phyloP scores from a whole-genome alignment of 768 basidiomycete species.

The Suillus subluteus region DNA sequence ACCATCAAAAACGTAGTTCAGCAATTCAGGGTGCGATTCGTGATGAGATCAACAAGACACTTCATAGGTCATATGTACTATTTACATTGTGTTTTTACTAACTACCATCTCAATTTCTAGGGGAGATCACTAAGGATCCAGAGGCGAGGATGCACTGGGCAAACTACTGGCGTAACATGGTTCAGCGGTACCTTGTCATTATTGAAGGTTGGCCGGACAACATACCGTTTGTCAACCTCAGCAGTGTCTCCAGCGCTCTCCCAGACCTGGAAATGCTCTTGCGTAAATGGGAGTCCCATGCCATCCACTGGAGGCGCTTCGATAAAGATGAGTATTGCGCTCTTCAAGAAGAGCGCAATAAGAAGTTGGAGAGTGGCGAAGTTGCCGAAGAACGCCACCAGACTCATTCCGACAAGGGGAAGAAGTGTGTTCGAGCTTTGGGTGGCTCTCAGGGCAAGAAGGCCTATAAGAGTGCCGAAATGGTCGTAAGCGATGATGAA shows the following conservation, averaged over 20 bases:
- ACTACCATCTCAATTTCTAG: too few relatives aligned
- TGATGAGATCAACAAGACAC: too few relatives aligned
- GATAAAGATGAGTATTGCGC: not conserved
- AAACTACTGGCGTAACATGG: too few relatives aligned
- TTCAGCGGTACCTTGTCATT: not conserved
- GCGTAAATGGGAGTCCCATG: constrained; percentile 9
- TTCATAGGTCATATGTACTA: too few relatives aligned
- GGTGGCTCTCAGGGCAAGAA: not conserved
- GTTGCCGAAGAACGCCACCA: not conserved
- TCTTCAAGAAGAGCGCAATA: not conserved
- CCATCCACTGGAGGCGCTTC: constrained; percentile 1
- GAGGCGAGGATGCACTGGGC: too few relatives aligned
- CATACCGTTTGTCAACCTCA: constrained; percentile 12
- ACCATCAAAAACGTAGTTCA: too few relatives aligned
- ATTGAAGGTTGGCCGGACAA: constrained; percentile 10
- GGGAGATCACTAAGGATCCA: too few relatives aligned
- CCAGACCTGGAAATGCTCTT: constrained; percentile 11
- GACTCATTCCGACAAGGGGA: constrained; percentile 9
- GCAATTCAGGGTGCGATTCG: too few relatives aligned
- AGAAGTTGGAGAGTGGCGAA: constrained; percentile 7
- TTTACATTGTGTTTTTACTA: too few relatives aligned
- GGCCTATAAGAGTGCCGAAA: not conserved
- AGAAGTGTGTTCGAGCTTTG: not conserved
- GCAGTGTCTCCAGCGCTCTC: constrained; percentile 9
- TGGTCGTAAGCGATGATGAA: not conserved